Percentiles rank a stretch among this genome's conserved stretches.
Evolutionary conservation across 1,284 basidiomycete genomes (phyloP).

Genomic region (Microstroma glucosiphilum): DNA sequence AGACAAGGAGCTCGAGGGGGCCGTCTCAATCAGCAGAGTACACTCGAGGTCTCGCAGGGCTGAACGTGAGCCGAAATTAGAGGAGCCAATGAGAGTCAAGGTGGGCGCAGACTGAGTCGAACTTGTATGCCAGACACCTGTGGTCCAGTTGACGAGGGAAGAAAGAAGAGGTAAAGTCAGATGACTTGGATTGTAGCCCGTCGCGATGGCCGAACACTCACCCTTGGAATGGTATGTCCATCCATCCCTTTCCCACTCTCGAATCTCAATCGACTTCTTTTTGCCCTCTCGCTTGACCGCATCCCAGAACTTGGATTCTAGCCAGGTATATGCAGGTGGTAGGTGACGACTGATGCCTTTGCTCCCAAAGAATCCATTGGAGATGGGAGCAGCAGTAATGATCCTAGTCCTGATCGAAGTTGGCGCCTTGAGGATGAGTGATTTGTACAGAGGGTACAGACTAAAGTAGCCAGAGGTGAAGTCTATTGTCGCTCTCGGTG

Average conservation of each 20-base stretch:
- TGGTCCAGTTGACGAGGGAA: constrained; percentile 1
- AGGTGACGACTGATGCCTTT: constrained; percentile 82
- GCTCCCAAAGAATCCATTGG: constrained; percentile 87
- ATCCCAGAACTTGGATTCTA: constrained; percentile 76
- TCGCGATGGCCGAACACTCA: constrained; percentile 46
- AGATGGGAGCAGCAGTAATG: constrained; percentile 76
- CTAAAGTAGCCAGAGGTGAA: constrained; percentile 90
- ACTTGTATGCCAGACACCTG: constrained; percentile 79
- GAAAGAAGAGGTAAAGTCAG: background rate
- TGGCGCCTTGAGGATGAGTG: constrained; percentile 43
- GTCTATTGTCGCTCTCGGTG: constrained; percentile 20
- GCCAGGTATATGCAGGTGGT: constrained; percentile 86
- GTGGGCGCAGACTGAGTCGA: constrained; percentile 20
- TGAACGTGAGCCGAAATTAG: constrained; percentile 88
- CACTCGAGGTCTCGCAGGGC: constrained; percentile 86
- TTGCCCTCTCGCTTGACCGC: constrained; percentile 49
- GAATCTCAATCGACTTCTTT: constrained; percentile 52
- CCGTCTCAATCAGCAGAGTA: constrained; percentile 75
- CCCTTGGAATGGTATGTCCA: constrained; percentile 99
- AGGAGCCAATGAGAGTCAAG: constrained; percentile 81
- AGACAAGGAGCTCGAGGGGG: constrained; percentile 50
- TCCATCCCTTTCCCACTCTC: constrained; percentile 78
- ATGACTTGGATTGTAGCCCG: constrained; percentile 7
- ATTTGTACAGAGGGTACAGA: constrained; percentile 67
- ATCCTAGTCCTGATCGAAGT: constrained; percentile 60